Percentiles rank a stretch among this genome's conserved stretches.
Evolutionary conservation across 148 eudicot species (phyloP).

Genomic region (Beta vulgaris): DNA sequence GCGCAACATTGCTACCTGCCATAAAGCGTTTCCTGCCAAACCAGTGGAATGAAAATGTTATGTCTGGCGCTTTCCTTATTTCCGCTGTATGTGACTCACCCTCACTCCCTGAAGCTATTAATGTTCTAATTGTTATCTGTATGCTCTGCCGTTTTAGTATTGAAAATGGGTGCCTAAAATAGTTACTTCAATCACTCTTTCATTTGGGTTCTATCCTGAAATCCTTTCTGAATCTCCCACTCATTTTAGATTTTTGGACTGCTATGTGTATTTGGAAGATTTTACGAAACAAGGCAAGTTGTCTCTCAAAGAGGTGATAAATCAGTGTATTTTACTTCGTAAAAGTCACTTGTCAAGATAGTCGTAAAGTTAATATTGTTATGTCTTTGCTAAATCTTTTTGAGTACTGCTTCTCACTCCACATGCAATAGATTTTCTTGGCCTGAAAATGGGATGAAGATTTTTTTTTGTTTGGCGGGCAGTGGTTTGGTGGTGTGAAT

Average conservation of each 20-base stretch:
- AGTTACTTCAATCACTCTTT: not conserved
- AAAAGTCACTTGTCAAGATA: not conserved
- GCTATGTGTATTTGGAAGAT: not conserved
- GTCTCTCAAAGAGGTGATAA: not conserved
- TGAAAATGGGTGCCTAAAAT: not conserved
- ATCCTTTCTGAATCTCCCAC: not conserved
- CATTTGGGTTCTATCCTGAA: not conserved
- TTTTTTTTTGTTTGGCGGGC: not conserved
- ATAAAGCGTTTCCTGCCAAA: constrained; percentile 74
- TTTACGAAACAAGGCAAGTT: not conserved
- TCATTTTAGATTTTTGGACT: not conserved
- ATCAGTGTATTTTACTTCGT: not conserved
- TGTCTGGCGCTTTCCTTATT: constrained; percentile 81
- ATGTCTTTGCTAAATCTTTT: too few species aligned
- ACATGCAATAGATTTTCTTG: too few species aligned
- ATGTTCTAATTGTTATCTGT: not conserved
- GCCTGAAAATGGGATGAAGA: not conserved
- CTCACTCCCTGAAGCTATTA: constrained; percentile 15
- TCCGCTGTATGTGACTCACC: constrained; percentile 48
- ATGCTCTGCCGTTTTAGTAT: too few species aligned
- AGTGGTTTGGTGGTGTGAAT: not conserved
- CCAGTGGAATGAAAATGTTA: constrained; percentile 76
- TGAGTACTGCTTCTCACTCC: too few species aligned
- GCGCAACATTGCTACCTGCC: constrained; percentile 90
- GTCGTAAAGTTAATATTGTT: too few species aligned